Percentiles rank a stretch among this genome's conserved stretches.
Evolutionary conservation across 2,329 filamentous ascomycete genomes (phyloP).

Genomic region (Tolypocladium tropicale): DNA sequence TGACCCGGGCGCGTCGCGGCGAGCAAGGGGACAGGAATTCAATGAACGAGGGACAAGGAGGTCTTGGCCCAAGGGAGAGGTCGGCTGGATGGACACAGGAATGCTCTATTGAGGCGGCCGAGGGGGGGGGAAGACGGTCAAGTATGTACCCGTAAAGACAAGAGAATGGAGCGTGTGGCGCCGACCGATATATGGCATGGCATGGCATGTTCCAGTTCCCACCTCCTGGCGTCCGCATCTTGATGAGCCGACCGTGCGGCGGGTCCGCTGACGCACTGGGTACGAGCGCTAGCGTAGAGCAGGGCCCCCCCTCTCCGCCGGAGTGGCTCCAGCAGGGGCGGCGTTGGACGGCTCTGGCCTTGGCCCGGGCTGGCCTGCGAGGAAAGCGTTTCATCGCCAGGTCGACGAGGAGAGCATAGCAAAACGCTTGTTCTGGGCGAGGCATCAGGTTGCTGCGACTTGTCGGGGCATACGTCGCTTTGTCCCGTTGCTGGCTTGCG

Average conservation of each 20-base stretch:
- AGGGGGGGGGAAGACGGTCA: not conserved
- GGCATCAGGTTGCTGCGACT: not conserved
- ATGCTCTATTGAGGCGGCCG: constrained; percentile 2
- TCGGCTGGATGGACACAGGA: constrained; percentile 5
- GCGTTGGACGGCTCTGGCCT: not conserved
- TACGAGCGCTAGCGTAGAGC: not conserved
- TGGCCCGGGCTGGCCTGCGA: not conserved
- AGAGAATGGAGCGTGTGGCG: constrained; percentile 3
- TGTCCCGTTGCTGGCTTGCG: not conserved
- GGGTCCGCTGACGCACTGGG: constrained; percentile 3
- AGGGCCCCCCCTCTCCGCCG: not conserved
- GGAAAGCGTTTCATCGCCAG: not conserved
- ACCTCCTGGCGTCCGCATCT: not conserved
- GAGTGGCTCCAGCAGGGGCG: not conserved
- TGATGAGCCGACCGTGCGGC: not conserved
- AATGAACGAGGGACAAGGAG: constrained; percentile 4
- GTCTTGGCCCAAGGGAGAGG: constrained; percentile 3
- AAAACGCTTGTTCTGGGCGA: too few species aligned
- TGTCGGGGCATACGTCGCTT: not conserved
- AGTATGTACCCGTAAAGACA: not conserved
- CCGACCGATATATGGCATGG: not conserved
- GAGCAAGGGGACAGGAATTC: constrained; percentile 9
- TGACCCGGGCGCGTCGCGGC: not conserved
- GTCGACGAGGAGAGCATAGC: too few species aligned
- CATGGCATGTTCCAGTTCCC: constrained; percentile 4